Percentiles rank a stretch among this genome's conserved stretches.
phyloP scores from a whole-genome alignment of 148 eudicot species.

The Nepenthes gracilis region DNA sequence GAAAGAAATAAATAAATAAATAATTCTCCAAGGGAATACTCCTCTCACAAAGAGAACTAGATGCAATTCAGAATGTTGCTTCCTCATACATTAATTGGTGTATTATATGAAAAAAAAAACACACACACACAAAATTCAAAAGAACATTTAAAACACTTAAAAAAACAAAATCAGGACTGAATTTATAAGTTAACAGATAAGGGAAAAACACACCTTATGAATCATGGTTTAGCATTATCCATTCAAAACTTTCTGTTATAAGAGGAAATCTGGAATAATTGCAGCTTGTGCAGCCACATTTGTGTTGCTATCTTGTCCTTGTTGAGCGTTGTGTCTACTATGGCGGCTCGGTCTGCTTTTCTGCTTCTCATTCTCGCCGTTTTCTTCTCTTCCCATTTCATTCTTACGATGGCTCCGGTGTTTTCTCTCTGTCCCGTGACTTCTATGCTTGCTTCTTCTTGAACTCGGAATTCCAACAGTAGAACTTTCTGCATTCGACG shows the following conservation, averaged over 20 bases:
- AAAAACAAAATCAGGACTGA: not conserved
- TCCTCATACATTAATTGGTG: no score
- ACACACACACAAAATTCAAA: no score
- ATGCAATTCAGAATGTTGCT: no score
- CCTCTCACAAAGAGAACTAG: no score
- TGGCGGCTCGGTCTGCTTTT: conserved; percentile 40
- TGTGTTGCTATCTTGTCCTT: conserved; percentile 24
- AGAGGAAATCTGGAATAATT: conserved; percentile 68
- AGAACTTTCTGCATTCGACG: conserved; percentile 10
- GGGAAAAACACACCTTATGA: not conserved
- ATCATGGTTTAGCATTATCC: not conserved
- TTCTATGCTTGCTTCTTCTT: conserved; percentile 42
- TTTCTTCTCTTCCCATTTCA: conserved; percentile 34
- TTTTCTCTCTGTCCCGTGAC: conserved; percentile 45
- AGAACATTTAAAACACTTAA: no score
- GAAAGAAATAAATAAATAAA: no score
- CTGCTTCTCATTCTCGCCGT: conserved; percentile 34
- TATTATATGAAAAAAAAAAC: no score
- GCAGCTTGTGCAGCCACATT: conserved; percentile 26
- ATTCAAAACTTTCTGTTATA: conserved; percentile 24
- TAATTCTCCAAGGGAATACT: no score
- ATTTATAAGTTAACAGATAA: not conserved
- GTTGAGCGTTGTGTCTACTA: conserved; percentile 36
- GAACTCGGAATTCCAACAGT: conserved; percentile 15
- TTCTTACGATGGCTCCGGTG: conserved; percentile 28